Evolutionary conservation across 306 rosid species (phyloP).

Genomic region (Vicia villosa): DNA sequence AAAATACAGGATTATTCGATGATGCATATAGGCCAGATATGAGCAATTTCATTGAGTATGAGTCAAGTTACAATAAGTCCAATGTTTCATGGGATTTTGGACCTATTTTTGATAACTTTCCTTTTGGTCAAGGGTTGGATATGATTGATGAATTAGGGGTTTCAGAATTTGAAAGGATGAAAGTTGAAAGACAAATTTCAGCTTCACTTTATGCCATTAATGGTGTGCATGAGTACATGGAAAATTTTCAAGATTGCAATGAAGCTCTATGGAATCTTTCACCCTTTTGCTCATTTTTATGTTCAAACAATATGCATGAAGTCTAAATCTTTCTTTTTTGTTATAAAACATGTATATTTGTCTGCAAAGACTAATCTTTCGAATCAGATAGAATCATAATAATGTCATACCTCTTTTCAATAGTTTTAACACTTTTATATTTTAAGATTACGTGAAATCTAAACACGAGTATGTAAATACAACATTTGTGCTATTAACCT

Average conservation of each 20-base stretch:
- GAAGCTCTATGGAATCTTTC: constrained; percentile 76
- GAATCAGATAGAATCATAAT: not conserved
- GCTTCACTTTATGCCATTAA: constrained; percentile 82
- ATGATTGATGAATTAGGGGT: constrained; percentile 44
- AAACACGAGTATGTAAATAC: not conserved
- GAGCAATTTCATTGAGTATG: constrained; percentile 53
- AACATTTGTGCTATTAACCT: too few species aligned
- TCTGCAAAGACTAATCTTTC: not conserved
- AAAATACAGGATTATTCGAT: constrained; percentile 38
- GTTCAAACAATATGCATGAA: constrained; percentile 22
- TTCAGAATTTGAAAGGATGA: constrained; percentile 75
- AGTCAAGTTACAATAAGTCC: constrained; percentile 29
- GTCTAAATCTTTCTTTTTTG: not conserved
- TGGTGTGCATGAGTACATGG: constrained; percentile 84
- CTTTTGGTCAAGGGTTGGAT: constrained; percentile 49
- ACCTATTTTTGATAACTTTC: constrained; percentile 44
- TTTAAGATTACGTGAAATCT: not conserved
- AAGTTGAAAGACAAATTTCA: constrained; percentile 83
- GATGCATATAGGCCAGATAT: constrained; percentile 74
- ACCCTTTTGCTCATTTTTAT: constrained; percentile 60
- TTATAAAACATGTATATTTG: not conserved
- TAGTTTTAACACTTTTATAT: not conserved
- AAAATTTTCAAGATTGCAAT: constrained; percentile 61
- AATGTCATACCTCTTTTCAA: not conserved
- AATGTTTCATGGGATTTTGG: constrained; percentile 48